Evolutionary conservation across 23 red algal genomes (phyloP).

Genomic region (Chondrus crispus): DNA sequence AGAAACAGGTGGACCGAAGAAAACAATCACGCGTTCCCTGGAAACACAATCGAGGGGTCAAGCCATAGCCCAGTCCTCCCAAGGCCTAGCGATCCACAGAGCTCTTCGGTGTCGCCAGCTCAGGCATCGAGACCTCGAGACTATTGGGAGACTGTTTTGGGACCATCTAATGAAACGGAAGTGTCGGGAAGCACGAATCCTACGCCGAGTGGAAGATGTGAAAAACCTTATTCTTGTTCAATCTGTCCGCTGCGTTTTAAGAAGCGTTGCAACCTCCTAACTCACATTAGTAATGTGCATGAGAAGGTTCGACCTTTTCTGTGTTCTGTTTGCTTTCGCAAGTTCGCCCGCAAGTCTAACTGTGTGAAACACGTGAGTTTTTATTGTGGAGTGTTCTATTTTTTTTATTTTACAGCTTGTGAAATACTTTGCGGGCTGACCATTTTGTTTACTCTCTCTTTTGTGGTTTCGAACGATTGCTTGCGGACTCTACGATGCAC

Average conservation of each 20-base stretch:
- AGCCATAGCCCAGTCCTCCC: too few species aligned
- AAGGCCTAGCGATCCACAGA: too few species aligned
- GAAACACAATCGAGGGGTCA: too few species aligned
- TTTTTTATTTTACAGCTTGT: background rate
- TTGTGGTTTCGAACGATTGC: background rate
- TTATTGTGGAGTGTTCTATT: background rate
- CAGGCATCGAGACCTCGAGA: too few species aligned
- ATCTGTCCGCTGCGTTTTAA: slow-evolving; percentile 44
- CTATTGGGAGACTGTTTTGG: background rate
- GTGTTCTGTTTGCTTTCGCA: slow-evolving; percentile 30
- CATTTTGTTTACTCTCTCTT: background rate
- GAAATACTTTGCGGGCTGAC: background rate
- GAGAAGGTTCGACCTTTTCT: slow-evolving; percentile 45
- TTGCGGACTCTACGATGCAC: too few species aligned
- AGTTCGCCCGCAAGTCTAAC: slow-evolving; percentile 54
- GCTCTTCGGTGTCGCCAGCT: too few species aligned
- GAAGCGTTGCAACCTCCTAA: slow-evolving; percentile 51
- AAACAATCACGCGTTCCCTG: too few species aligned
- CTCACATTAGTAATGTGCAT: slow-evolving; percentile 55
- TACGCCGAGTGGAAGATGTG: background rate
- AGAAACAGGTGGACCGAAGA: too few species aligned
- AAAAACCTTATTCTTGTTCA: slow-evolving; percentile 34
- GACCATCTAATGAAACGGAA: background rate
- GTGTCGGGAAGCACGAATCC: background rate
- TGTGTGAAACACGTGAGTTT: slow-evolving; percentile 58